phyloP scores from a whole-genome alignment of 2,329 filamentous ascomycete genomes.

The Pseudocercospora eumusae region DNA sequence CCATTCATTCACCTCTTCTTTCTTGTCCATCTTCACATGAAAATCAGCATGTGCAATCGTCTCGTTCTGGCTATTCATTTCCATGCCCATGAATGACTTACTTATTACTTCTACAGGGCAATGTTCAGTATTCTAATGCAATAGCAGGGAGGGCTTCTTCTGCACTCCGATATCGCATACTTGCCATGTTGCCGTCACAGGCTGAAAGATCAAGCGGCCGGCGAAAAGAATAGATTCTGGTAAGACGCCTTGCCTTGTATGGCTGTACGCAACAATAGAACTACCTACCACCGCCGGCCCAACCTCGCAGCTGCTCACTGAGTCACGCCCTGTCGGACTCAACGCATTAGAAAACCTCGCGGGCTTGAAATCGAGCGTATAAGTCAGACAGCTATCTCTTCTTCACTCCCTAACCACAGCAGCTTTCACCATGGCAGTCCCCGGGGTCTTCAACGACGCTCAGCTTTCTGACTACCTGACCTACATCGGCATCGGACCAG shows the following conservation, averaged over 20 bases:
- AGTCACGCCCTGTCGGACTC: not conserved
- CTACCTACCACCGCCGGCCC: not conserved
- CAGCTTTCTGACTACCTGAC: constrained; percentile 2
- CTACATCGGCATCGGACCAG: not conserved
- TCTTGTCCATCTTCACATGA: not conserved
- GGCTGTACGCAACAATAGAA: no score
- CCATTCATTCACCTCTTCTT: not conserved
- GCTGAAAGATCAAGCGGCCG: not conserved
- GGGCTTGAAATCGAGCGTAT: not conserved
- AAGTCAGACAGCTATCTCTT: not conserved
- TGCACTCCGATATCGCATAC: not conserved
- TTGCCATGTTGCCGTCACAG: no score
- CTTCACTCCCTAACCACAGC: not conserved
- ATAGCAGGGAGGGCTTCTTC: no score
- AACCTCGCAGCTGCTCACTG: not conserved
- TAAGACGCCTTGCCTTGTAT: no score
- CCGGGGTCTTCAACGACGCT: not conserved
- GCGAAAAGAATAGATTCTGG: not conserved
- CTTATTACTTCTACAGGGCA: no score
- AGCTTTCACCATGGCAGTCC: not conserved
- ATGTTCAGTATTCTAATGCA: not conserved
- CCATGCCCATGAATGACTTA: no score
- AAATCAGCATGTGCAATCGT: not conserved
- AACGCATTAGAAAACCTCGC: not conserved
- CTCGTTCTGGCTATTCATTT: no score